phyloP scores from a whole-genome alignment of 805 yeast species.

The Pichia sporocuriosa region DNA sequence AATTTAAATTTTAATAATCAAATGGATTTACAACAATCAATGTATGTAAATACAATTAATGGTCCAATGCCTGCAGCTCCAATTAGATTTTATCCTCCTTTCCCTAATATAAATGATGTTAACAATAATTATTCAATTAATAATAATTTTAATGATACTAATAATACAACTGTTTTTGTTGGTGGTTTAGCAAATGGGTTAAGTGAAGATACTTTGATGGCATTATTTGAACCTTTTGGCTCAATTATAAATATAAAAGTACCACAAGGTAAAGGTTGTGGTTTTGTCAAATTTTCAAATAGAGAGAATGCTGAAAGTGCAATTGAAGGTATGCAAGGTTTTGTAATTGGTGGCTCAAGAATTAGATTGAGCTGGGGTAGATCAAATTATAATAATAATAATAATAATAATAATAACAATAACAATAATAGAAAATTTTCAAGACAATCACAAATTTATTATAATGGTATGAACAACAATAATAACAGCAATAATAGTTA shows the following conservation, averaged over 20 bases:
- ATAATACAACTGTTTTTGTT: slow-evolving; percentile 69
- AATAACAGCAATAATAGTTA: not conserved
- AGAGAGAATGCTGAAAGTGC: slow-evolving; percentile 74
- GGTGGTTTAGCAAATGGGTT: slow-evolving; percentile 63
- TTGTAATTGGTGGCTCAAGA: slow-evolving; percentile 64
- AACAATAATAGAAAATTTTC: slow-evolving; percentile 20
- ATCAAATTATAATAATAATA: no score
- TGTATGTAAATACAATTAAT: slow-evolving; percentile 10
- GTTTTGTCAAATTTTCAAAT: slow-evolving; percentile 61
- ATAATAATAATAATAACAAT: no score
- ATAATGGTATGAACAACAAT: not conserved
- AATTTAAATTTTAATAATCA: not conserved
- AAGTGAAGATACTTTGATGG: slow-evolving; percentile 51
- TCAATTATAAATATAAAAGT: slow-evolving; percentile 59
- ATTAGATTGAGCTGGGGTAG: slow-evolving; percentile 75
- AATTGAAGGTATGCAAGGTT: slow-evolving; percentile 74
- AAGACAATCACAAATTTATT: slow-evolving; percentile 5
- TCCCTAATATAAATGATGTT: not conserved
- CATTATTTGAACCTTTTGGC: slow-evolving; percentile 72
- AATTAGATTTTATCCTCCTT: slow-evolving; percentile 17
- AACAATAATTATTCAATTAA: not conserved
- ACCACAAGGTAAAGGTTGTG: slow-evolving; percentile 77
- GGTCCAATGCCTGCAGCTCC: not conserved
- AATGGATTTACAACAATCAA: slow-evolving; percentile 29
- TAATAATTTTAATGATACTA: slow-evolving; percentile 41